Evolutionary conservation across 2,329 filamentous ascomycete genomes (phyloP), one percentile per base, ranked within the genome.

Genomic region (Claviceps lovelessii): DNA sequence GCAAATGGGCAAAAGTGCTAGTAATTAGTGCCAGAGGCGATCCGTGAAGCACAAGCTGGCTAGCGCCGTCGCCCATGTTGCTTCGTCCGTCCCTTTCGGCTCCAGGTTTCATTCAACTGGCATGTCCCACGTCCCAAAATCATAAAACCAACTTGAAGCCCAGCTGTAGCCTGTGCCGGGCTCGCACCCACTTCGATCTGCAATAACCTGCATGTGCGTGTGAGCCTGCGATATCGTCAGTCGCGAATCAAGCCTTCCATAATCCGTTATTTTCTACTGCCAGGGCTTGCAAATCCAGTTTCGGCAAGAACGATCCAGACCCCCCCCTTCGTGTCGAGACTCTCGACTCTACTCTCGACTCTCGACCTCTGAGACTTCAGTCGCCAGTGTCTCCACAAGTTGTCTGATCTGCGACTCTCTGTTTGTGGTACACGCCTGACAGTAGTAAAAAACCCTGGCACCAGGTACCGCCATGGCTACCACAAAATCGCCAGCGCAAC

Each of bases 401-500:
- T n/a, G n/a, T n/a, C n/a, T n/a, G n/a, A n/a, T n/a, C n/a, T n/a
- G n/a, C 6, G 35, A 37, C 15, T n/a, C 17, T 5, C 17, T 33
- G 17, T 5, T 29, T 10, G 46, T 11, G 23, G 23, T 17, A 47
- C 35, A 37, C 35, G 3, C 35, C 3, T 37, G 10, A 37, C 35
- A 37, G 35, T 10, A 13, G 35, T 9, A 10, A 13, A 13, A 37
- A 37, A 10, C 35, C 35, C 35, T 37, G 35, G 11, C 19, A 31
- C 3, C 19, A 13, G 44, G 11, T 29, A 44, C 52, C 19, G 51
- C 42, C 10, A 56, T 55, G 51, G 53, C 55, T 41, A 42, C 55
- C 55, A 15, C 56, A 47, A 59, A 57, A 31, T 44, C 57, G 23
- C 49, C 55, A 7, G 52, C 53, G 37, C 57, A 55, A 44, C 55